phyloP scores from a whole-genome alignment of 2,329 filamentous ascomycete genomes.

The Cytospora piceicola region DNA sequence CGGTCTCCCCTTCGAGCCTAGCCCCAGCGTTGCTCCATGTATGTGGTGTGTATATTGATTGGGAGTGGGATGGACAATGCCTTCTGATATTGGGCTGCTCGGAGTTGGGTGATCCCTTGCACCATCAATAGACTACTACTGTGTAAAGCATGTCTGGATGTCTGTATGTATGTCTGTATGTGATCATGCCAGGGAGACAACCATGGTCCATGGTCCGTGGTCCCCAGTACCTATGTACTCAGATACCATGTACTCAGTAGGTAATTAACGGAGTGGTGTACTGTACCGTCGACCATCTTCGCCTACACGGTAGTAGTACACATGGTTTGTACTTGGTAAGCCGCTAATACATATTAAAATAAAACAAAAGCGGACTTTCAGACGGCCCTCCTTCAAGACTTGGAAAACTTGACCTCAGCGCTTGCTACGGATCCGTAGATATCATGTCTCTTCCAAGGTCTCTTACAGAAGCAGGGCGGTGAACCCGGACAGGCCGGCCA shows the following conservation, averaged over 20 bases:
- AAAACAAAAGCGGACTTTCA: not conserved
- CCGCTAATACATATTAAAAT: too few relatives aligned
- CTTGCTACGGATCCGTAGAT: too few relatives aligned
- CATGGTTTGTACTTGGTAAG: too few relatives aligned
- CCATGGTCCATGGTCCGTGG: too few relatives aligned
- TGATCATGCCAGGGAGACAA: not conserved
- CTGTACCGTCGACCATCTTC: too few relatives aligned
- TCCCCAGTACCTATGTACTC: too few relatives aligned
- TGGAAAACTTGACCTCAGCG: not conserved
- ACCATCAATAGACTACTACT: not conserved
- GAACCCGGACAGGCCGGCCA: conserved; percentile 19
- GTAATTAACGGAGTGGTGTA: too few relatives aligned
- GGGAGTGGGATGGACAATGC: conserved; percentile 16
- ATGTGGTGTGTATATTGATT: too few relatives aligned
- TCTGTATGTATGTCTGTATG: not conserved
- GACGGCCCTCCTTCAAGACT: not conserved
- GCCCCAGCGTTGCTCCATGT: not conserved
- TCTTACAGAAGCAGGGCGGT: conserved; percentile 5
- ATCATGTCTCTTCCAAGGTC: not conserved
- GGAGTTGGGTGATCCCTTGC: not conserved
- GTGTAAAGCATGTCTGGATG: too few relatives aligned
- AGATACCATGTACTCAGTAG: too few relatives aligned
- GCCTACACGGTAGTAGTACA: too few relatives aligned
- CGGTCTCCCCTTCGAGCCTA: conserved; percentile 23
- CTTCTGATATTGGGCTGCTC: not conserved